phyloP scores from a whole-genome alignment of 1,139 yeast genomes.

The Candida sanyaensis region DNA sequence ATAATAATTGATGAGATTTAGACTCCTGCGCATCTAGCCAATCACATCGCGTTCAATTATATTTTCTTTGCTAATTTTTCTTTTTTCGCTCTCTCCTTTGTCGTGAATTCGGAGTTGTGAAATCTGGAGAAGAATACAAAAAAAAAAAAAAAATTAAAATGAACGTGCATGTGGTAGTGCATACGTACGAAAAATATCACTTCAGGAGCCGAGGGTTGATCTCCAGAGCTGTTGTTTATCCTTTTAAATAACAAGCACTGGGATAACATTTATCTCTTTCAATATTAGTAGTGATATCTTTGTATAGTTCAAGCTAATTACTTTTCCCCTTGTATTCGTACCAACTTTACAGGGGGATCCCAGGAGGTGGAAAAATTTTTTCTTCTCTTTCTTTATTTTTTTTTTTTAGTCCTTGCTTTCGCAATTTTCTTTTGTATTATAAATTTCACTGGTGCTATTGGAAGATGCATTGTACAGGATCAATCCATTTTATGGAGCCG shows the following conservation, averaged over 20 bases:
- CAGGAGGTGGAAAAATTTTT: background rate
- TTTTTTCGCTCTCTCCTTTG: background rate
- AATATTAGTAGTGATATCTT: too few relatives aligned
- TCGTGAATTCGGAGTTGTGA: background rate
- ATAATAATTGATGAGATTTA: background rate
- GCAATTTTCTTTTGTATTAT: conserved; percentile 3
- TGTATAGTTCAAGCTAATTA: too few relatives aligned
- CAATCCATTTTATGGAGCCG: conserved; percentile 10
- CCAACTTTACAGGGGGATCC: background rate
- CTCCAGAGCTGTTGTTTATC: too few relatives aligned
- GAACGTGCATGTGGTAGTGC: background rate
- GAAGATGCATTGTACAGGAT: conserved; percentile 4
- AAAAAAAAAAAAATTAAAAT: background rate
- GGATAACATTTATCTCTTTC: too few relatives aligned
- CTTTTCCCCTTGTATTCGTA: too few relatives aligned
- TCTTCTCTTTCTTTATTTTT: background rate
- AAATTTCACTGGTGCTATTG: conserved; percentile 6
- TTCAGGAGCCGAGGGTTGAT: too few relatives aligned
- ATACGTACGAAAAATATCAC: background rate
- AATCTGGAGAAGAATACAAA: conserved; percentile 1
- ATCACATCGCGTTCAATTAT: background rate
- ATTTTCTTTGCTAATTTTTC: background rate
- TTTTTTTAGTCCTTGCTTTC: background rate
- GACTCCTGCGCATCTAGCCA: background rate
- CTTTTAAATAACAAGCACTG: too few relatives aligned